Conservation (phyloP, 352 stramenopile genomes). For the Phytophthora pistaciae region DNA sequence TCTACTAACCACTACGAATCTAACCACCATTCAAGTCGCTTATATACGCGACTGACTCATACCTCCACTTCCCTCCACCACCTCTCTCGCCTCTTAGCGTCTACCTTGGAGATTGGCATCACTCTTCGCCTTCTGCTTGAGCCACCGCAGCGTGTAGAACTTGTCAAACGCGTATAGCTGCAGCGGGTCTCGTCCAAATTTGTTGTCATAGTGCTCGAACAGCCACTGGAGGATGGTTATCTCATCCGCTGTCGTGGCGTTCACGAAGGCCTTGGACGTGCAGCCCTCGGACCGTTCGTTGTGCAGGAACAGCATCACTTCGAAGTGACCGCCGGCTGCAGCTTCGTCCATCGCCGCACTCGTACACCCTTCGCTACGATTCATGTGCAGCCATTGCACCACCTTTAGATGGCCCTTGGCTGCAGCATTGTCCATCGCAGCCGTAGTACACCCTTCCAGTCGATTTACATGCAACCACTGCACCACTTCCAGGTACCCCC, state of each 20-base stretch:
- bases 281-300: conserved; percentile 33
- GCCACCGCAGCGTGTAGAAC: conserved; percentile 49
- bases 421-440: conserved; percentile 40
- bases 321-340: conserved; percentile 44
- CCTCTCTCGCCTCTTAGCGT: background rate
- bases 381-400: conserved; percentile 40
- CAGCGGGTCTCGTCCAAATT: conserved; percentile 43
- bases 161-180: conserved; percentile 46
- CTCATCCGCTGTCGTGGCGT: conserved; percentile 41
- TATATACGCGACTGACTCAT: conserved; percentile 20
- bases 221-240: conserved; percentile 54
- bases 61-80: background rate
- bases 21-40: conserved; percentile 18
- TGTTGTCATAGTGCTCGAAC: conserved; percentile 34
- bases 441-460: conserved; percentile 36
- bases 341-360: conserved; percentile 43
- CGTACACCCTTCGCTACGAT: conserved; percentile 42
- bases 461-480: conserved; percentile 36
- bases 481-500: conserved; percentile 36
- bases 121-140: conserved; percentile 34
- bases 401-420: conserved; percentile 34
- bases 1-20: conserved; percentile 14
- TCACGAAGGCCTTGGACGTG: conserved; percentile 44
- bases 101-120: background rate
- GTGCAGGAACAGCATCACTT: conserved; percentile 48